Base-by-base conservation (phyloP, 2,329 filamentous ascomycete genomes). In the Pseudogymnoascus sp. region DNA sequence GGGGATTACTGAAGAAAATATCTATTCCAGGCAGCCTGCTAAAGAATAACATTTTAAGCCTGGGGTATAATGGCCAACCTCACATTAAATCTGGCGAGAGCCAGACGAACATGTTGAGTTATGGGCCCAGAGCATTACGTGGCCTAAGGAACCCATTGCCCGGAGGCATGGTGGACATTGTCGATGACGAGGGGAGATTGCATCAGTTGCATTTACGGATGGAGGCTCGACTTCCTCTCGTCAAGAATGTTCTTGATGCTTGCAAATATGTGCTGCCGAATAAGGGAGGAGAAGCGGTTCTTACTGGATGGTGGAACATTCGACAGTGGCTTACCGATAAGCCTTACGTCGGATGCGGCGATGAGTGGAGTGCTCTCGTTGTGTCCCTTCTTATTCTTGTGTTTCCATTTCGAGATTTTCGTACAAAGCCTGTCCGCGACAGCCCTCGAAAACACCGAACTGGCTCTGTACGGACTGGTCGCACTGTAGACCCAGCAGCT, bases 251-350 rank as follows among this genome's bases (percentile, higher is more conserved):
- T 7, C 73, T 92, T 7, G 76, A 81, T 30, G 74, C 82, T 13
- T 86, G 86, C 67, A 81, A 81, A 61, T 84, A 85, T 63, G 79
- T 88, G 33, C 70, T 91, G 26, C 82, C 82, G 5, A 75, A 78
- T 0, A 76, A 63, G 80, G 38, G 82, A 74, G 62, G 85, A 76
- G 74, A 88, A 76, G 76, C 76, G 23, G 73, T 90, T 8, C 74
- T 89, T 60, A 79, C 84, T 8, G 83, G 81, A 2, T 92, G 88
- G 86, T 88, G 88, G 80, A 85, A 89, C 68, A 78, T 82, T 18
- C 80, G 88, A 72, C 82, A 83, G 63, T 92, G 88, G 88, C 75
- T 89, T 38, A 74, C 75, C 28, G 68, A 72, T 9, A 77, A 79
- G 60, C 74, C 77, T 3, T 72, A 78, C 3, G 68, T 74, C 6